Evolutionary conservation across 1,284 basidiomycete genomes (phyloP).

Genomic region (Hemileia vastatrix): DNA sequence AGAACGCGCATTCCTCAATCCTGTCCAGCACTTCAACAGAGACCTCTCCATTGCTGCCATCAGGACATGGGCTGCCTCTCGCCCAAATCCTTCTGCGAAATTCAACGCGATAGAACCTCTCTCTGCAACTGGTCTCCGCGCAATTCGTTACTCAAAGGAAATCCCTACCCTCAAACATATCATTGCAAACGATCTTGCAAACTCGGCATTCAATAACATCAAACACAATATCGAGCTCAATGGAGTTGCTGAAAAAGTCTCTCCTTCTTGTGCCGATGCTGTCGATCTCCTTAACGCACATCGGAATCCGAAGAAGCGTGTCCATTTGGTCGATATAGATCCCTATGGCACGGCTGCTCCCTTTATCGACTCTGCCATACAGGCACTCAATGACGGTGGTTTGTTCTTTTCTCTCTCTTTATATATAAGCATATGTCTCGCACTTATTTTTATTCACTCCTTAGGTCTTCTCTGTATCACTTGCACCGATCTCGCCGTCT

Average conservation of each 20-base stretch:
- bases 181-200: constrained; percentile 85
- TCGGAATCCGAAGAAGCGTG: constrained; percentile 60
- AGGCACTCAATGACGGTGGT: constrained; percentile 78
- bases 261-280: not conserved
- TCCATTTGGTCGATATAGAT: constrained; percentile 92
- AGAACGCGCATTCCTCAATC: constrained; percentile 93
- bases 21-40: constrained; percentile 96
- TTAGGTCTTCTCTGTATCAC: constrained; percentile 84
- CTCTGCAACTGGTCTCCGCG: constrained; percentile 86
- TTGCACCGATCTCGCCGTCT: constrained; percentile 87
- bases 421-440: not conserved
- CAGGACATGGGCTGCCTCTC: constrained; percentile 66
- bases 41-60: constrained; percentile 87
- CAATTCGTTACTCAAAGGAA: constrained; percentile 96
- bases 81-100: constrained; percentile 55
- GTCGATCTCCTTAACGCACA: constrained; percentile 87
- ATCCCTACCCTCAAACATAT: constrained; percentile 84
- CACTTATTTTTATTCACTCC: not conserved
- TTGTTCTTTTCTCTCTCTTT: constrained; percentile 26
- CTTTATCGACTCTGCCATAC: constrained; percentile 95
- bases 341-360: constrained; percentile 96
- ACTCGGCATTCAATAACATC: constrained; percentile 76
- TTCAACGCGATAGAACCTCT: constrained; percentile 87
- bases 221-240: constrained; percentile 81
- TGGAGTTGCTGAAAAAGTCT: constrained; percentile 53